Conservation (phyloP, 306 rosid species). For the Gillenia trifoliata region DNA sequence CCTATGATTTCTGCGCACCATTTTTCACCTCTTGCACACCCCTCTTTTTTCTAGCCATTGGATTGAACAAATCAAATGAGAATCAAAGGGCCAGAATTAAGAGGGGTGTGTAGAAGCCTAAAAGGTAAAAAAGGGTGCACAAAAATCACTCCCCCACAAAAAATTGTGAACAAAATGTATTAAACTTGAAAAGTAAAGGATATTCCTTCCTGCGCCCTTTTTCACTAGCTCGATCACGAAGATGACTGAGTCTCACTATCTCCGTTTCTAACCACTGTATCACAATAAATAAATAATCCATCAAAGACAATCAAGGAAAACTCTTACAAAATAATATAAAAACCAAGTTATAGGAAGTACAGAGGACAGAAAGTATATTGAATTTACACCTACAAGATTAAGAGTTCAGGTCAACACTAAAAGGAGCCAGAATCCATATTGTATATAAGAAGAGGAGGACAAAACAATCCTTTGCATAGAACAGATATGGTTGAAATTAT, state of each 20-base stretch:
- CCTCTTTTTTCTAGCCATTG: not conserved
- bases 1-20: not conserved
- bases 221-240: conserved; percentile 99
- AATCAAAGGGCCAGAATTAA: not conserved
- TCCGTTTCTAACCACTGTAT: conserved; percentile 94
- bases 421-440: not conserved
- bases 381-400: conserved; percentile 1
- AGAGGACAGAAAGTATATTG: not conserved
- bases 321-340: conserved; percentile 4
- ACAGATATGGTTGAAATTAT: not conserved
- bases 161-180: not conserved
- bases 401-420: not conserved
- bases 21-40: not conserved
- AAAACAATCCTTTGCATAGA: not conserved
- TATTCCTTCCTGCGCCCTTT: conserved; percentile 92
- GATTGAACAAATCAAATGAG: not conserved
- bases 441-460: not conserved
- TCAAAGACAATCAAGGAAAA: conserved; percentile 7
- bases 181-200: conserved; percentile 46
- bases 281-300: conserved; percentile 21
- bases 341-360: not conserved
- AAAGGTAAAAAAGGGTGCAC: not conserved
- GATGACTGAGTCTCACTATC: conserved; percentile 84
- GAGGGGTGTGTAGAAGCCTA: not conserved
- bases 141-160: not conserved